Evolutionary conservation across 306 rosid species (phyloP), one percentile per base, ranked within the genome.

Genomic region (Rosa persica): DNA sequence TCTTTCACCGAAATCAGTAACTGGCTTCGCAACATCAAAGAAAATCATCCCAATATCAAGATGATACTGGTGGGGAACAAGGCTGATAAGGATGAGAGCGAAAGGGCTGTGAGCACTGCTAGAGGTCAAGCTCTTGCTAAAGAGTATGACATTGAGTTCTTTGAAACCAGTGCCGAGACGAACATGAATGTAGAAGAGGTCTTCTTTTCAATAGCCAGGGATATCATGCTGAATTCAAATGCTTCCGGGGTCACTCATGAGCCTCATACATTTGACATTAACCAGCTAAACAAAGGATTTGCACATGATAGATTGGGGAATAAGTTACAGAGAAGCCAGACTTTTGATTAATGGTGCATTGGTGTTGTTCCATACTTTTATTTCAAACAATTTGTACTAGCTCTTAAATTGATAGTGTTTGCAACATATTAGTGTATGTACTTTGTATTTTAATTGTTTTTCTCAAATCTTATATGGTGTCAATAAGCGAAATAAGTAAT

Each of bases 91-190:
- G 96, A 89, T 84, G 96, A 90, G 87, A 90, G 89, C 81, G 87
- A 81, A 85, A 87, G 94, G 92, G 94, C 90, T 83, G 92, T 90
- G 76, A 92, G 91, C 51, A 88, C 97, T 47, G 80, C 94, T 47
- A 88, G 78, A 84, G 97, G 97, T 57, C 94, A 91, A 83, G 97
- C 97, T 30, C 97, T 92, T 85, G 97, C 94, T 67, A 92, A 92
- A 78, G 97, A 92, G 88, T 92, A 87, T 81, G 91, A 90, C 34
- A 92, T 92, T 86, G 82, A 92, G 86, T 92, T 92, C 86, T 89
- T 89, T 68, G 94, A 92, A 83, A 92, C 97, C 36, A 91, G 97
- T 91, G 97, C 94, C 71, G 89, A 87, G 85, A 91, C 97, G 73
- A 91, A 91, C 85, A 55, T 87, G 97, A 91, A 91, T 15, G 97